Conservation (phyloP, 768 basidiomycete species). For the Kwoniella sp. region DNA sequence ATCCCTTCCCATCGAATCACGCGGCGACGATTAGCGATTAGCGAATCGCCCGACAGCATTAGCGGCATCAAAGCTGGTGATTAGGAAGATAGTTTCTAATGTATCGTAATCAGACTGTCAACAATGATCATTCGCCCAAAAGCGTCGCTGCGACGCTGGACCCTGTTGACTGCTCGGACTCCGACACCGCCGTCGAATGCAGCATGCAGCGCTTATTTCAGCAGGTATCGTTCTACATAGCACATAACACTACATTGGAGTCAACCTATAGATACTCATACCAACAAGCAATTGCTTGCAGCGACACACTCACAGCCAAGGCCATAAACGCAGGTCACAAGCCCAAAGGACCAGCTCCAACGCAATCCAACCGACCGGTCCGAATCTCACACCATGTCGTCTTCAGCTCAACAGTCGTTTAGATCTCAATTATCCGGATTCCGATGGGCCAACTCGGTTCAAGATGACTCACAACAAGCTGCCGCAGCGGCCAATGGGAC, state of each 20-base stretch:
- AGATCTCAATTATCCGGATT: slow-evolving; percentile 54
- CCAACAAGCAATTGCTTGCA: too few species aligned
- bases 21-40: slow-evolving; percentile 6
- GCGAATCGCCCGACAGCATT: not conserved
- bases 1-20: slow-evolving; percentile 16
- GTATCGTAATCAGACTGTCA: too few species aligned
- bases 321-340: too few species aligned
- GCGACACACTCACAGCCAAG: too few species aligned
- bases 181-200: not conserved
- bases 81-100: slow-evolving; percentile 6
- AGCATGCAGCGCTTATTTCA: too few species aligned
- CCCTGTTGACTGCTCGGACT: not conserved
- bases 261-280: too few species aligned
- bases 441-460: slow-evolving; percentile 56
- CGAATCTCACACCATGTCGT: slow-evolving; percentile 38
- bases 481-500: slow-evolving; percentile 38
- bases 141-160: too few species aligned
- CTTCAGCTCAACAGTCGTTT: slow-evolving; percentile 48
- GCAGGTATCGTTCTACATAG: too few species aligned
- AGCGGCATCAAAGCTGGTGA: slow-evolving; percentile 19
- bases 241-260: too few species aligned
- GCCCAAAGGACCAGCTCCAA: too few species aligned
- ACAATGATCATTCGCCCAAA: too few species aligned
- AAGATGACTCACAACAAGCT: slow-evolving; percentile 50
- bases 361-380: too few species aligned